A percentile compares a stretch with the other conserved stretches of the same genome.
These are phyloP conservation scores for Ramularia endophylla DNA, from an alignment of 2,329 filamentous ascomycete species.

Conservation along the genomic window DNA sequence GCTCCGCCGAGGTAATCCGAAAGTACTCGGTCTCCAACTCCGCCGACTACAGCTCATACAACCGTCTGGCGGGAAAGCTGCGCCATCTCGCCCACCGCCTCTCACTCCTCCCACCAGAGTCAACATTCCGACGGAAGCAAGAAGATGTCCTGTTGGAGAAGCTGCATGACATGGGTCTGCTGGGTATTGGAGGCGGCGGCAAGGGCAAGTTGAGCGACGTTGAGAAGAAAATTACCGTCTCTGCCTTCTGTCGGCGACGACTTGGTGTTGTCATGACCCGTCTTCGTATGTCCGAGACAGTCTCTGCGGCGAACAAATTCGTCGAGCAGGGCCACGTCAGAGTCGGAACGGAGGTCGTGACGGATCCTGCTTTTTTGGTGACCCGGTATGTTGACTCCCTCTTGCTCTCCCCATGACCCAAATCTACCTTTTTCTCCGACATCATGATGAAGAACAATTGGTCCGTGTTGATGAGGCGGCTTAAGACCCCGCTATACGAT, in stretches of 20 bases:
- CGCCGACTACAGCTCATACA: slow-evolving; percentile 65
- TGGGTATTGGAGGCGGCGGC: slow-evolving; percentile 59
- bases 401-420: not conserved
- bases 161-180: slow-evolving; percentile 84
- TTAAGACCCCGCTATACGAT: slow-evolving; percentile 85
- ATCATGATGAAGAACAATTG: slow-evolving; percentile 76
- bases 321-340: slow-evolving; percentile 93
- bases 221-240: slow-evolving; percentile 83
- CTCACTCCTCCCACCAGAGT: slow-evolving; percentile 71
- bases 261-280: slow-evolving; percentile 88
- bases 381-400: slow-evolving; percentile 44
- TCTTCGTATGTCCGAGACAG: slow-evolving; percentile 83
- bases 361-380: slow-evolving; percentile 83
- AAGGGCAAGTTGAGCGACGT: slow-evolving; percentile 62
- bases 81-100: slow-evolving; percentile 86
- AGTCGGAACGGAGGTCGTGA: slow-evolving; percentile 84
- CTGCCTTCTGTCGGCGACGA: slow-evolving; percentile 75
- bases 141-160: slow-evolving; percentile 87
- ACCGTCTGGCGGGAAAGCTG: slow-evolving; percentile 54
- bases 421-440: not conserved
- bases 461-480: slow-evolving; percentile 94
- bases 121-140: slow-evolving; percentile 71
- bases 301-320: slow-evolving; percentile 72
- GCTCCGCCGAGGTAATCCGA: slow-evolving; percentile 70
- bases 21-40: slow-evolving; percentile 90